phyloP scores from a whole-genome alignment of 2,329 filamentous ascomycete species.

The Shiraia bambusicola region DNA sequence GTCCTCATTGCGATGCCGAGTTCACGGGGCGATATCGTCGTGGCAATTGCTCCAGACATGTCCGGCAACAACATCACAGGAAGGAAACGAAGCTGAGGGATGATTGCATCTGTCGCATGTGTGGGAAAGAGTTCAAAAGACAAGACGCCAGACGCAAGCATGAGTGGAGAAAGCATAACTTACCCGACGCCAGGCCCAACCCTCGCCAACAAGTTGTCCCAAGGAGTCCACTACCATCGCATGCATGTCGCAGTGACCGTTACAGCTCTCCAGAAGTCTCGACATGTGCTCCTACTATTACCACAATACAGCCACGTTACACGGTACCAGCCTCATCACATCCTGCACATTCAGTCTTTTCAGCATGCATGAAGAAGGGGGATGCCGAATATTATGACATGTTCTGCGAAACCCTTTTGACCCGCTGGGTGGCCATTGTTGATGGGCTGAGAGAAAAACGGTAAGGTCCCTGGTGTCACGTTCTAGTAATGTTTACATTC shows the following conservation, averaged over 20 bases:
- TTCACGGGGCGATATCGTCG: neutral
- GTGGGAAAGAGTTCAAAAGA: slow-evolving; percentile 2
- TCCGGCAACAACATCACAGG: neutral
- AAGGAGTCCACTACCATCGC: neutral
- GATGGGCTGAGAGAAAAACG: neutral
- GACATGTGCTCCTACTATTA: neutral
- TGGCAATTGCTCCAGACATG: neutral
- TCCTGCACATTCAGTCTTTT: slow-evolving; percentile 1
- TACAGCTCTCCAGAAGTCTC: slow-evolving; percentile 1
- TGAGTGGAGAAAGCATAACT: slow-evolving; percentile 6
- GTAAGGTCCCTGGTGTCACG: neutral
- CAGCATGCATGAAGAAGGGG: neutral
- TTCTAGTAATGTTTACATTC: neutral
- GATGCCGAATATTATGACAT: neutral
- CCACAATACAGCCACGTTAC: neutral
- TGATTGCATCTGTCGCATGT: neutral
- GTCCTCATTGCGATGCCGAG: neutral
- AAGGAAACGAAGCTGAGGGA: neutral
- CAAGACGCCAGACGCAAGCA: slow-evolving; percentile 10
- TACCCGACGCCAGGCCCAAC: slow-evolving; percentile 4
- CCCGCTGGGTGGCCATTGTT: slow-evolving; percentile 1
- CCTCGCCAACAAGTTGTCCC: neutral
- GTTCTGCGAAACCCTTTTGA: slow-evolving; percentile 1
- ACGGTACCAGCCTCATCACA: neutral
- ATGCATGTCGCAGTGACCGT: neutral